Evolutionary conservation across 306 rosid genomes (phyloP).

Genomic region (Glycine latifolia): DNA sequence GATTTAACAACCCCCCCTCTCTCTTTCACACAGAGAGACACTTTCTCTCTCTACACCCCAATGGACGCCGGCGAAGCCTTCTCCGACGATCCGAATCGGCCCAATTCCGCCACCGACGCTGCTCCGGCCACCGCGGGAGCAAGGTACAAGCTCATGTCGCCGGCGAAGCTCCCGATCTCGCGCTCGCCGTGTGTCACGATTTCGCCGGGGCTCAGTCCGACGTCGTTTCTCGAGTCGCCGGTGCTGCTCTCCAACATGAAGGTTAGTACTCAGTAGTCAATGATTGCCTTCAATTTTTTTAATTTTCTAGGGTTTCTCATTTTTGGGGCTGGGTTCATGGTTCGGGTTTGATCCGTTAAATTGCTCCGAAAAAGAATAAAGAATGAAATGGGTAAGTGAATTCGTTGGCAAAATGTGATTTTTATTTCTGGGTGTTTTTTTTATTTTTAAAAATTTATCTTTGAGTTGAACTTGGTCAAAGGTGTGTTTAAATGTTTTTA

Average conservation of each 20-base stretch:
- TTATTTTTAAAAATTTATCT: not conserved
- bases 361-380: slow-evolving; percentile 21
- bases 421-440: not conserved
- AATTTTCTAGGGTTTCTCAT: slow-evolving; percentile 35
- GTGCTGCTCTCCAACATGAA: slow-evolving; percentile 89
- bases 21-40: too few species aligned
- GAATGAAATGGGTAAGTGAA: slow-evolving; percentile 15
- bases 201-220: slow-evolving; percentile 90
- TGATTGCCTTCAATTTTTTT: not conserved
- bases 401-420: slow-evolving; percentile 21
- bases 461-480: slow-evolving; percentile 40
- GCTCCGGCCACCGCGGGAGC: slow-evolving; percentile 50
- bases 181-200: slow-evolving; percentile 80
- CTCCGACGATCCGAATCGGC: slow-evolving; percentile 56
- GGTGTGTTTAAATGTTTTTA: slow-evolving; percentile 24
- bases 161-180: slow-evolving; percentile 99
- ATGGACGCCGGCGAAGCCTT: slow-evolving; percentile 55
- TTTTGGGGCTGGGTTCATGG: not conserved
- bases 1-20: not conserved
- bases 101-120: slow-evolving; percentile 25
- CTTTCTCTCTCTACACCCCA: not conserved
- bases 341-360: slow-evolving; percentile 41
- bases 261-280: slow-evolving; percentile 52
- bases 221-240: slow-evolving; percentile 92
- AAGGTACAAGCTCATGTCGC: slow-evolving; percentile 90